phyloP scores from a whole-genome alignment of 2,329 filamentous ascomycete genomes.

The Fusarium heterosporum region DNA sequence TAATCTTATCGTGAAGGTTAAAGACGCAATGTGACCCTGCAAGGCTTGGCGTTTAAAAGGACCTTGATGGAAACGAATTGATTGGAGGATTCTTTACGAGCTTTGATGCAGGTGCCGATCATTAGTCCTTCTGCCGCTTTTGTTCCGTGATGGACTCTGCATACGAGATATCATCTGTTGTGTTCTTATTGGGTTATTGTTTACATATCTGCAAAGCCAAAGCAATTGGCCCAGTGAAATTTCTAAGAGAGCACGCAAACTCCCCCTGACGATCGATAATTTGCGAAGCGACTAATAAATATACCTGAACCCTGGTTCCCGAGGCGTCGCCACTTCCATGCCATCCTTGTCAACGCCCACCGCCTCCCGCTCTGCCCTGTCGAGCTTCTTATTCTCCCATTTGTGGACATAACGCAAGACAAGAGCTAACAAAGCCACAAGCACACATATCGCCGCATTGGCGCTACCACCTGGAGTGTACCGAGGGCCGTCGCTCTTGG shows the following conservation, averaged over 20 bases:
- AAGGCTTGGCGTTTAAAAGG: slow-evolving; percentile 9
- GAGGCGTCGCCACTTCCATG: background rate
- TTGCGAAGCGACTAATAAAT: slow-evolving; percentile 17
- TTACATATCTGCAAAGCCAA: background rate
- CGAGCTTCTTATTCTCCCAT: slow-evolving; percentile 71
- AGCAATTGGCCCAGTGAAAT: too few species aligned
- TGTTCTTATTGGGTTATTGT: background rate
- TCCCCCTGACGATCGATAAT: background rate
- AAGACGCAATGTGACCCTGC: slow-evolving; percentile 14
- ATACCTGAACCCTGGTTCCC: slow-evolving; percentile 27
- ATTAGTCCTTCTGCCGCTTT: background rate
- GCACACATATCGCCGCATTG: slow-evolving; percentile 71
- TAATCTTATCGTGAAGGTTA: slow-evolving; percentile 32
- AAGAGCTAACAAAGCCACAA: slow-evolving; percentile 67
- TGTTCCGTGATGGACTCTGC: background rate
- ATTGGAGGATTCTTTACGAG: slow-evolving; percentile 15
- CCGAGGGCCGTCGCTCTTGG: slow-evolving; percentile 54
- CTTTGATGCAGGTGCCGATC: background rate
- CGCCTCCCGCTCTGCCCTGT: slow-evolving; percentile 55
- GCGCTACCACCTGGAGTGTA: slow-evolving; percentile 68
- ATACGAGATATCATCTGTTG: background rate
- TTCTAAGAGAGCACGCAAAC: background rate
- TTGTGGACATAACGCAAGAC: slow-evolving; percentile 64
- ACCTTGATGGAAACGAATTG: background rate
- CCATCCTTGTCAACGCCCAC: background rate